phyloP scores from a whole-genome alignment of 306 rosid genomes.

The Pyrus communis region DNA sequence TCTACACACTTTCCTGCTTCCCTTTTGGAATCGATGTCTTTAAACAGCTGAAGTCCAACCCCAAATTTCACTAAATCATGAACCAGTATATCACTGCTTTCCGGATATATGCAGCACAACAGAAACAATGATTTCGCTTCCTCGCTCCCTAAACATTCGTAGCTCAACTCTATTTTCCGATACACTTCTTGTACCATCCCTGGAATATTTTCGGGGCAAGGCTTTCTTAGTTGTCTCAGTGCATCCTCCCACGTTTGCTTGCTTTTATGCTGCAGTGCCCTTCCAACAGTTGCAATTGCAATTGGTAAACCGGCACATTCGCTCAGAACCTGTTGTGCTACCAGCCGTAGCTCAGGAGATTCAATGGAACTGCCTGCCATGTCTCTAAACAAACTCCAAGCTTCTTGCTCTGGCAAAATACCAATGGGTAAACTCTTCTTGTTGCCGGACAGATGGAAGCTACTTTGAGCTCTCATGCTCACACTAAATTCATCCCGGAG shows the following conservation, averaged over 20 bases:
- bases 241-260: conserved; percentile 32
- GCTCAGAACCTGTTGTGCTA: conserved; percentile 21
- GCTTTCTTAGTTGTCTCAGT: conserved; percentile 7
- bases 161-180: conserved; percentile 22
- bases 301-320: conserved; percentile 33
- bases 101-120: conserved; percentile 5
- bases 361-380: not conserved
- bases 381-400: not conserved
- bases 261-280: conserved; percentile 20
- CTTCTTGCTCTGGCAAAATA: not conserved
- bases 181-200: not conserved
- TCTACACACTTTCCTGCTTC: not conserved
- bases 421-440: not conserved
- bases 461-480: not conserved
- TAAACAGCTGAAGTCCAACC: conserved; percentile 2
- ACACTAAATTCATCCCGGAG: not conserved
- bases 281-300: conserved; percentile 22
- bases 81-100: not conserved
- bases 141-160: not conserved
- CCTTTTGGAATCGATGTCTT: not conserved
- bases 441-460: not conserved
- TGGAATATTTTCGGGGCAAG: not conserved
- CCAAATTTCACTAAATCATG: not conserved
- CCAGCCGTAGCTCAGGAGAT: not conserved
- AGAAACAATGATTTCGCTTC: conserved; percentile 19